Evolutionary conservation across 208 protist genomes (phyloP).

Genomic region (Leptomonas pyrrhocoris): DNA sequence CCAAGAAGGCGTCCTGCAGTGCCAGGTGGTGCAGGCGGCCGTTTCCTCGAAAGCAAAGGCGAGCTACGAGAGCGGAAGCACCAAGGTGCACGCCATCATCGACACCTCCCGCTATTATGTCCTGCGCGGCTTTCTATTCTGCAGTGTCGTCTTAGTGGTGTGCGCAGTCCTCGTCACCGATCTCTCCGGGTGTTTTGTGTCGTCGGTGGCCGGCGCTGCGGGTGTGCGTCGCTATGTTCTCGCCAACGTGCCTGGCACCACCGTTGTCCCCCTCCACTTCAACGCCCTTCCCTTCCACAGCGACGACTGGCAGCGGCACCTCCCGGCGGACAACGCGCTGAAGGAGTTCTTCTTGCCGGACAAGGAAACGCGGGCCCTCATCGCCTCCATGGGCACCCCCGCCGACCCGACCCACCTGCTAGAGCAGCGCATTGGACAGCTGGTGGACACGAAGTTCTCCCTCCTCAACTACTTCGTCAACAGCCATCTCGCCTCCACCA

Average conservation of each 20-base stretch:
- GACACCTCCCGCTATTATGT: conserved; percentile 17
- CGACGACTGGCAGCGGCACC: conserved; percentile 53
- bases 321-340: conserved; percentile 32
- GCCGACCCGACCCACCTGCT: conserved; percentile 8
- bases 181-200: conserved; percentile 34
- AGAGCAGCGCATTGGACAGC: conserved; percentile 20
- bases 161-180: conserved; percentile 7
- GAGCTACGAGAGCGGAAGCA: conserved; percentile 4
- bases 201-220: conserved; percentile 35
- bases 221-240: conserved; percentile 48
- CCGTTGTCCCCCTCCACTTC: conserved; percentile 54
- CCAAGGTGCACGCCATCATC: background rate
- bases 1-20: conserved; percentile 8
- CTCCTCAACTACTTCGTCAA: conserved; percentile 52
- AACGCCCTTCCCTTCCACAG: conserved; percentile 68
- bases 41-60: background rate
- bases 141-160: conserved; percentile 20
- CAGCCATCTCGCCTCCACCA: conserved; percentile 67
- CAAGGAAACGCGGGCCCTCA: conserved; percentile 7
- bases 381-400: background rate
- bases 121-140: conserved; percentile 25
- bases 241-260: conserved; percentile 45
- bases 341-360: conserved; percentile 30
- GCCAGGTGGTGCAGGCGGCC: conserved; percentile 1
- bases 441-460: conserved; percentile 56